These are phyloP conservation scores for Camellia japonica DNA, from an alignment of 148 eudicot genomes.

Conservation along the genomic window DNA sequence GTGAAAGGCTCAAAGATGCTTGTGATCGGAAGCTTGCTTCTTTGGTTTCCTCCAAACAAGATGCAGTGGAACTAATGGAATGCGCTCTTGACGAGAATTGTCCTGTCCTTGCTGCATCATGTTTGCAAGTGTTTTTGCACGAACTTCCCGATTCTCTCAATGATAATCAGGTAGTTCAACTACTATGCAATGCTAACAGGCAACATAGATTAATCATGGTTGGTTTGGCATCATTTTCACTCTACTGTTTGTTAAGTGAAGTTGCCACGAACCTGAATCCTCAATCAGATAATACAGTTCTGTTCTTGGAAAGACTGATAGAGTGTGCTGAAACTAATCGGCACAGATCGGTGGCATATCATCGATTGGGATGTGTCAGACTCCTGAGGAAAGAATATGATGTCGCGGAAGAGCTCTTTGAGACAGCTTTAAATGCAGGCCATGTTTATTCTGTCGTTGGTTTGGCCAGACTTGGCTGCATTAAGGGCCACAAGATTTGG, in stretches of 20 bases:
- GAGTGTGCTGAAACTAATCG: slow-evolving; percentile 59
- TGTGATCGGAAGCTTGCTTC: slow-evolving; percentile 83
- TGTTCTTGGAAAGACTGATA: slow-evolving; percentile 61
- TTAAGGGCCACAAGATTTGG: slow-evolving; percentile 52
- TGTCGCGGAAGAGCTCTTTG: slow-evolving; percentile 63
- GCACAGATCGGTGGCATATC: slow-evolving; percentile 70
- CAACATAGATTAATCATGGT: slow-evolving; percentile 52
- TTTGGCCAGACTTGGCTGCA: slow-evolving; percentile 62
- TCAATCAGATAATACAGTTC: slow-evolving; percentile 52
- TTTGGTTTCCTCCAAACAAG: slow-evolving; percentile 58
- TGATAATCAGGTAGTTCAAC: slow-evolving; percentile 56
- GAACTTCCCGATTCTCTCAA: slow-evolving; percentile 72
- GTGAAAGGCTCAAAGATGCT: slow-evolving; percentile 78
- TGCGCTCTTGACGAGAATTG: slow-evolving; percentile 76
- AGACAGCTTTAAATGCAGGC: slow-evolving; percentile 62
- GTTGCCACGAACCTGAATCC: slow-evolving; percentile 72
- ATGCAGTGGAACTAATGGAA: slow-evolving; percentile 70
- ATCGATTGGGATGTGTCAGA: slow-evolving; percentile 81
- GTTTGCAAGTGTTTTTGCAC: slow-evolving; percentile 84
- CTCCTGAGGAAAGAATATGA: slow-evolving; percentile 76
- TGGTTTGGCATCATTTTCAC: slow-evolving; percentile 70
- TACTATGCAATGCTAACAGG: slow-evolving; percentile 55
- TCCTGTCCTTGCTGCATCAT: slow-evolving; percentile 78
- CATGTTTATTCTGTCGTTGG: slow-evolving; percentile 80
- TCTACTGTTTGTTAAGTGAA: slow-evolving; percentile 73